Percentiles rank a stretch among this genome's conserved stretches.
Conservation (phyloP, 2,329 filamentous ascomycete species). For the Clonostachys chloroleuca region DNA sequence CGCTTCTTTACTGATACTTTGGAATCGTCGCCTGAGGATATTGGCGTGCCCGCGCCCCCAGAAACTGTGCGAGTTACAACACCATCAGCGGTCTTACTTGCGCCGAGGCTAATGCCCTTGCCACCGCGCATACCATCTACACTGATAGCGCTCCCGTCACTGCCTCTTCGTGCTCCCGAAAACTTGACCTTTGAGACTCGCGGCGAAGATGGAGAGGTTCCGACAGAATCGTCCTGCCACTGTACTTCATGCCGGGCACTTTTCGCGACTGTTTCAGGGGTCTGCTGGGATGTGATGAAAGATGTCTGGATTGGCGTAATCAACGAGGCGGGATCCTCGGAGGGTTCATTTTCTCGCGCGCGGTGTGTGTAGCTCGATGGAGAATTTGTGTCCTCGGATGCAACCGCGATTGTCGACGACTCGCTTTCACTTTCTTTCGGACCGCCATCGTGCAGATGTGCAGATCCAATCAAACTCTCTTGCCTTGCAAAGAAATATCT, state of each 20-base stretch:
- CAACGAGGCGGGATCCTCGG: no score
- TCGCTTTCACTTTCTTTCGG: constrained; percentile 1
- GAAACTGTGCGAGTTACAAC: no score
- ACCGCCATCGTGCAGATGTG: constrained; percentile 6
- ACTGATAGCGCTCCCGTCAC: constrained; percentile 26
- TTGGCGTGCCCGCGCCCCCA: no score
- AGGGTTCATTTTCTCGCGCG: no score
- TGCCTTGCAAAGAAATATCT: constrained; percentile 48
- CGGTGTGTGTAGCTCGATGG: not conserved
- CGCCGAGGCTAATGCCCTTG: constrained; percentile 32
- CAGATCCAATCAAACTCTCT: constrained; percentile 39
- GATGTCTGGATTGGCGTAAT: no score
- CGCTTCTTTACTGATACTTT: no score
- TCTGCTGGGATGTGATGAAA: no score
- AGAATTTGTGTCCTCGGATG: not conserved
- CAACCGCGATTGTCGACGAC: not conserved
- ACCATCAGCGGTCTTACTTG: constrained; percentile 19
- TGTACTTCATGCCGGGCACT: not conserved
- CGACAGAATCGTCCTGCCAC: not conserved
- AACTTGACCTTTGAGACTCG: constrained; percentile 18
- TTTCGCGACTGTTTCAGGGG: no score
- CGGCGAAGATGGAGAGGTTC: constrained; percentile 4
- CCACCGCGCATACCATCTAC: constrained; percentile 29
- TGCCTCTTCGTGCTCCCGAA: constrained; percentile 11
- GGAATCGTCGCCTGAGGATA: no score